Evolutionary conservation across 352 stramenopile genomes (phyloP), one percentile per base, ranked within the genome.

Genomic region (Thalassiosira mediterranea): DNA sequence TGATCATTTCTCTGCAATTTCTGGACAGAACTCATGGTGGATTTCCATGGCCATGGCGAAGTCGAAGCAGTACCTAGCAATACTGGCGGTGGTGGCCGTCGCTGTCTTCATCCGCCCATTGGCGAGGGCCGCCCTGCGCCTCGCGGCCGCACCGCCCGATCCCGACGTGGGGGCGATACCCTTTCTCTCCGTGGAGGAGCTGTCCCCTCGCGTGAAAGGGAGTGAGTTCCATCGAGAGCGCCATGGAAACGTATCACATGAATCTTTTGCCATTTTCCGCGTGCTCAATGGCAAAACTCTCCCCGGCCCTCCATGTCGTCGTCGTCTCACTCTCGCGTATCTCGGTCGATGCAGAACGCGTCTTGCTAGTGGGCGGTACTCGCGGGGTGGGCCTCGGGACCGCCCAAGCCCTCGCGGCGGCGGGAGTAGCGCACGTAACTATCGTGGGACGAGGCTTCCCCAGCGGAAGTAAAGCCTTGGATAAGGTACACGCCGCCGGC

Each of bases 11-110:
- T n/a, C n/a, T n/a, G n/a, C n/a, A n/a, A n/a, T n/a, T n/a, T n/a
- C n/a, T n/a, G n/a, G n/a, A n/a, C n/a, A n/a, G n/a, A n/a, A n/a
- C n/a, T n/a, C n/a, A n/a, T n/a, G n/a, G n/a, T n/a, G n/a, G n/a
- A n/a, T n/a, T n/a, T n/a, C n/a, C n/a, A n/a, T n/a, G n/a, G n/a
- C n/a, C n/a, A n/a, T n/a, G n/a, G n/a, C n/a, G n/a, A n/a, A n/a
- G n/a, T n/a, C n/a, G n/a, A n/a, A 52, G 15, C 60, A 38, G 10
- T 74, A 72, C 38, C 77, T 78, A 52, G 67, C 58, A 21, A 66
- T 82, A 1, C 65, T 58, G 7, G 47, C 77, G 10, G 46, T 82
- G 21, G 76, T 82, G 15, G 65, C 73, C 7, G n/a, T 82, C 1
- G 73, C 73, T 1, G 34, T 73, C 23, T 66, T 76, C 28, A 70